Conservation (phyloP, 1,284 basidiomycete genomes). For the Porodaedalea pini region DNA sequence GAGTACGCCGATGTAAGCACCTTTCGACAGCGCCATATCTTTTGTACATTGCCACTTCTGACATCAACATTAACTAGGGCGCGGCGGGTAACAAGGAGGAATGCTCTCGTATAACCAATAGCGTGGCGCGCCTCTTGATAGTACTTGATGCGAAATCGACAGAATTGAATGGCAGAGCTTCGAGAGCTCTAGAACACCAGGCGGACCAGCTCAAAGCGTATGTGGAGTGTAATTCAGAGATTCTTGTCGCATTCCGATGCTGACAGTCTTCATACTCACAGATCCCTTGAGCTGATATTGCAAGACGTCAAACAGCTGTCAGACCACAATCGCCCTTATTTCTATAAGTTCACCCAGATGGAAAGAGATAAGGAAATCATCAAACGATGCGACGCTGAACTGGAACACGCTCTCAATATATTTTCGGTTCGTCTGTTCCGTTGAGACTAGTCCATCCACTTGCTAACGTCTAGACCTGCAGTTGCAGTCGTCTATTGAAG, state of each 20-base stretch:
- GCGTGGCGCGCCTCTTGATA: background rate
- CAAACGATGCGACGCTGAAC: background rate
- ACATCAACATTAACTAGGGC: background rate
- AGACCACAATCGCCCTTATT: background rate
- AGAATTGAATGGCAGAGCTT: background rate
- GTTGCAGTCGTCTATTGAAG: background rate
- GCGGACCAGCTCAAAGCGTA: background rate
- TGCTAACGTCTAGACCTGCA: background rate
- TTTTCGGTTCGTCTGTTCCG: background rate
- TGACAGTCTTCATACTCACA: background rate
- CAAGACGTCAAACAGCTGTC: background rate
- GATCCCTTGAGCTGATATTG: background rate
- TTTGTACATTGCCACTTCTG: background rate
- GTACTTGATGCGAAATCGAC: background rate
- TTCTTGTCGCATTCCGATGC: too few species aligned
- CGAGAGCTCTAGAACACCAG: background rate
- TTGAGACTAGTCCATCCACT: background rate
- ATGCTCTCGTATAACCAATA: conserved; percentile 1
- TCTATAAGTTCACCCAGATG: background rate
- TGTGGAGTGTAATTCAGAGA: background rate
- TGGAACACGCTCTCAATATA: conserved; percentile 2
- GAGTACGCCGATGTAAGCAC: conserved; percentile 6
- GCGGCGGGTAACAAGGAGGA: conserved; percentile 6
- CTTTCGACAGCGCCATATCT: background rate
- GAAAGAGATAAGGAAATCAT: conserved; percentile 9